Conservation (phyloP, 176 grass and related monocot genomes). For the Carex parvula region DNA sequence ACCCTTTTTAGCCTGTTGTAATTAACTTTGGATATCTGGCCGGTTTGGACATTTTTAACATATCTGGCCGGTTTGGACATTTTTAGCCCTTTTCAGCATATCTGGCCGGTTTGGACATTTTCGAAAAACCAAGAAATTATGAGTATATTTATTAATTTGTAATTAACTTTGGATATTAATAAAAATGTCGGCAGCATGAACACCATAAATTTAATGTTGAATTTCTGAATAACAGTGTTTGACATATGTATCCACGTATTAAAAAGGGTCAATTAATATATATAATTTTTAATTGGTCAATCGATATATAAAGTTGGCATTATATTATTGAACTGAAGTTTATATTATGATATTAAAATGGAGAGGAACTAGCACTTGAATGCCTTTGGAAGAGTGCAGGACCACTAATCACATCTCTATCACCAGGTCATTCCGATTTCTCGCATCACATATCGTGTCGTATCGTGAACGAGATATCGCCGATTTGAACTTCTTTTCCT, state of each 20-base stretch:
- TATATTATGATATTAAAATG: background rate
- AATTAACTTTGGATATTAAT: too few species aligned
- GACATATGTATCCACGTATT: background rate
- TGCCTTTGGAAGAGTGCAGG: background rate
- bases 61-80: too few species aligned
- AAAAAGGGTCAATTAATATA: background rate
- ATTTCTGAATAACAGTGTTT: background rate
- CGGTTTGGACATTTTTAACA: too few species aligned
- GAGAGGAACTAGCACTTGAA: background rate
- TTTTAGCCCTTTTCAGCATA: too few species aligned
- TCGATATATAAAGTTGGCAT: background rate
- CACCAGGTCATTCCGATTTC: background rate
- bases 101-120: too few species aligned
- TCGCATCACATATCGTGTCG: background rate
- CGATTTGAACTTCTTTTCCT: background rate
- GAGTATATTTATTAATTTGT: too few species aligned
- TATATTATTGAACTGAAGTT: background rate
- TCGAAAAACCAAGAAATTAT: too few species aligned
- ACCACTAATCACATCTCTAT: conserved; percentile 19
- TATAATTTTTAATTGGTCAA: background rate
- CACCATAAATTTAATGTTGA: background rate
- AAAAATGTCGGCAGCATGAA: background rate
- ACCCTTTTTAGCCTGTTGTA: too few species aligned
- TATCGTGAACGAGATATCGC: background rate
- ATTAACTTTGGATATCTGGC: too few species aligned